These are phyloP conservation scores for Hypoxylon sp. DNA, from an alignment of 2,329 filamentous ascomycete species.

Conservation along the genomic window DNA sequence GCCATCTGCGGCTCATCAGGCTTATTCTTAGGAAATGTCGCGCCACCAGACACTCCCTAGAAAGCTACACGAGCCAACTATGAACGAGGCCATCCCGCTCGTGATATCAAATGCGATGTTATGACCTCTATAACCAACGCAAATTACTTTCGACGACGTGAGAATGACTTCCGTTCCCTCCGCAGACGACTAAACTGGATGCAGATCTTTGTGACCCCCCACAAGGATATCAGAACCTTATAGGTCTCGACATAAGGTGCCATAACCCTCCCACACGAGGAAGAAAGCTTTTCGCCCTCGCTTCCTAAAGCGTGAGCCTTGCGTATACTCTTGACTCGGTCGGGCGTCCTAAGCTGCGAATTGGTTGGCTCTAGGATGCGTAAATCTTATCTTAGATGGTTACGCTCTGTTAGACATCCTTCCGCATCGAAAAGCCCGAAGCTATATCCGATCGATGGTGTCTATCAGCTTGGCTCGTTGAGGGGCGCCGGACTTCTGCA, in stretches of 20 bases:
- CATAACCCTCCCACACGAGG: slow-evolving; percentile 19
- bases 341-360: slow-evolving; percentile 12
- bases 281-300: slow-evolving; percentile 6
- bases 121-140: not conserved
- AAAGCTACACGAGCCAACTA: slow-evolving; percentile 10
- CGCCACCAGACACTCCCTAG: slow-evolving; percentile 5
- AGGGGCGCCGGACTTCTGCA: slow-evolving; percentile 22
- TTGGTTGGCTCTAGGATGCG: slow-evolving; percentile 18
- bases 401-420: slow-evolving; percentile 22
- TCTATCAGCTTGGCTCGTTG: slow-evolving; percentile 5
- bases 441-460: slow-evolving; percentile 16
- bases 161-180: slow-evolving; percentile 9
- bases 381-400: slow-evolving; percentile 37
- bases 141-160: slow-evolving; percentile 4
- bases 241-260: slow-evolving; percentile 37
- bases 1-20: slow-evolving; percentile 9
- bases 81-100: slow-evolving; percentile 10
- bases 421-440: slow-evolving; percentile 15
- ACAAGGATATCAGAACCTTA: slow-evolving; percentile 29
- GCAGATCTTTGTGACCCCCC: slow-evolving; percentile 7
- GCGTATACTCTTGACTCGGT: slow-evolving; percentile 12
- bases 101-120: not conserved
- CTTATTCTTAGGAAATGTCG: slow-evolving; percentile 5
- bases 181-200: not conserved
- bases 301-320: slow-evolving; percentile 11